Percentiles rank a stretch among this genome's conserved stretches.
These are phyloP conservation scores for Conoideocrella luteorostrata DNA, from an alignment of 2,329 filamentous ascomycete species.

Conservation along the genomic window DNA sequence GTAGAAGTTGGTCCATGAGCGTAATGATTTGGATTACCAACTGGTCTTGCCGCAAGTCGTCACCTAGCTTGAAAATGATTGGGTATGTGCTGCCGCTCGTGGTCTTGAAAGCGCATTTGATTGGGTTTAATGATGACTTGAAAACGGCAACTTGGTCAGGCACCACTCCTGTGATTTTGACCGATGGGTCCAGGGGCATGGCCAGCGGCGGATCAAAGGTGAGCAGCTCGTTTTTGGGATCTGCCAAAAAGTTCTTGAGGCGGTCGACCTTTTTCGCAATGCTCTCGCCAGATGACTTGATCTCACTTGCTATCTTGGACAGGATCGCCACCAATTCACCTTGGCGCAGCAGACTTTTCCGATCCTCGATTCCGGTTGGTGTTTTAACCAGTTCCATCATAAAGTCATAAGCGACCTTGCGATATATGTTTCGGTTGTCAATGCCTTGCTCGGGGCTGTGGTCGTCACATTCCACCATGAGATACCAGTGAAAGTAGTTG, in stretches of 20 bases:
- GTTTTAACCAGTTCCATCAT: slow-evolving; percentile 77
- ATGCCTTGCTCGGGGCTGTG: slow-evolving; percentile 66
- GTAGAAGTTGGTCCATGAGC: slow-evolving; percentile 90
- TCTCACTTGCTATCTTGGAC: slow-evolving; percentile 81
- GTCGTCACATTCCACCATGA: slow-evolving; percentile 96
- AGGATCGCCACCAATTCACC: slow-evolving; percentile 84
- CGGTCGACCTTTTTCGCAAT: slow-evolving; percentile 75
- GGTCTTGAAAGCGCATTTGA: slow-evolving; percentile 87
- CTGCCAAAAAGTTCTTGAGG: slow-evolving; percentile 75
- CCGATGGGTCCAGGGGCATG: slow-evolving; percentile 77
- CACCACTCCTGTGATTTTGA: slow-evolving; percentile 71
- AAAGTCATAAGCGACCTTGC: slow-evolving; percentile 91
- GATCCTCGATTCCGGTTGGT: slow-evolving; percentile 62
- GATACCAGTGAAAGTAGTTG: slow-evolving; percentile 96
- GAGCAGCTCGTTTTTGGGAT: slow-evolving; percentile 84
- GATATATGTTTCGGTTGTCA: slow-evolving; percentile 78
- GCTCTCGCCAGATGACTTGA: slow-evolving; percentile 72
- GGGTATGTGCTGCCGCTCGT: slow-evolving; percentile 71
- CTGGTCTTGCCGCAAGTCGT: slow-evolving; percentile 94
- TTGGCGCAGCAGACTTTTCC: slow-evolving; percentile 75
- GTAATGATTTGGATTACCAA: slow-evolving; percentile 96
- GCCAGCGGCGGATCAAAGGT: slow-evolving; percentile 80
- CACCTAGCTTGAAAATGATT: slow-evolving; percentile 94
- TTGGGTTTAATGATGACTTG: slow-evolving; percentile 88
- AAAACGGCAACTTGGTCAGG: slow-evolving; percentile 87